These are phyloP conservation scores for Tuber brumale DNA, from an alignment of 495 filamentous ascomycete species.

Conservation along the genomic window DNA sequence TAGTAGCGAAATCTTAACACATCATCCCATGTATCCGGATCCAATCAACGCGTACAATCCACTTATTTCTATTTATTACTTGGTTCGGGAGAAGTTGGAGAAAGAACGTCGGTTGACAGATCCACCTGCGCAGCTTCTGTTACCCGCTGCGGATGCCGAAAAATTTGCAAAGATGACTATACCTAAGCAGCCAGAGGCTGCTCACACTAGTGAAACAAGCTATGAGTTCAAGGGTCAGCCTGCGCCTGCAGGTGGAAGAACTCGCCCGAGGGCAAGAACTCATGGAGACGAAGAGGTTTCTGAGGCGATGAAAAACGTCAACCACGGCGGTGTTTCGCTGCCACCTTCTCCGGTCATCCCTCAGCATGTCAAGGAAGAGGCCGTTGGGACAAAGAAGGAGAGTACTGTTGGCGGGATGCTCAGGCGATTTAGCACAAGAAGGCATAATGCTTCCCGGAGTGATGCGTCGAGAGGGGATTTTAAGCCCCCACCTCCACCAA, in stretches of 20 bases:
- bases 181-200: conserved; percentile 60
- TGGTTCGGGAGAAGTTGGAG: conserved; percentile 90
- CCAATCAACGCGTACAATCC: conserved; percentile 92
- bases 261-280: conserved; percentile 78
- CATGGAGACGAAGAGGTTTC: conserved; percentile 91
- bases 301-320: conserved; percentile 66
- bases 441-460: conserved; percentile 53
- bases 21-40: conserved; percentile 64
- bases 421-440: conserved; percentile 82
- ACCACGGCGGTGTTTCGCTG: conserved; percentile 51
- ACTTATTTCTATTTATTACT: conserved; percentile 87
- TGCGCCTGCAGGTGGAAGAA: conserved; percentile 65
- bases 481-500: conserved; percentile 42
- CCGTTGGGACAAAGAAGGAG: conserved; percentile 70
- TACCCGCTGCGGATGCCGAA: conserved; percentile 32
- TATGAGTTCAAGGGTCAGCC: conserved; percentile 76
- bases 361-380: conserved; percentile 49
- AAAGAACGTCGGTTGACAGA: conserved; percentile 53
- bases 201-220: conserved; percentile 74
- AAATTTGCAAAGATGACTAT: conserved; percentile 30
- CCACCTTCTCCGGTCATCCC: conserved; percentile 54
- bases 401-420: conserved; percentile 80
- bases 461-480: conserved; percentile 43
- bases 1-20: conserved; percentile 72
- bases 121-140: conserved; percentile 22